Conservation (phyloP, 495 filamentous ascomycete species). For the Thermothielavioides terrestris region DNA sequence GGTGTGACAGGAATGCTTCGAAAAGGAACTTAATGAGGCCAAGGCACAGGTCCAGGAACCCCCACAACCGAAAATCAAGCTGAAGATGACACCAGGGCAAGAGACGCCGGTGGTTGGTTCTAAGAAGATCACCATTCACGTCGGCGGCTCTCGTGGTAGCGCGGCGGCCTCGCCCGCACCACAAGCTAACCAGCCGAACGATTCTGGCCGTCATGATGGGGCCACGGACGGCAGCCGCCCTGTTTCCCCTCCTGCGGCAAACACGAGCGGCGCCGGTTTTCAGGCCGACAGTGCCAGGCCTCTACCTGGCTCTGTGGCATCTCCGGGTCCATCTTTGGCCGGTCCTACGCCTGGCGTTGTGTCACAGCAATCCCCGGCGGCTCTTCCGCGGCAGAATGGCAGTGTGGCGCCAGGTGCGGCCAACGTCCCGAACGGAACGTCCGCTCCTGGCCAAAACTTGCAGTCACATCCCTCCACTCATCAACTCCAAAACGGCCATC, state of each 20-base stretch:
- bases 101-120: constrained; percentile 28
- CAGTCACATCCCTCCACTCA: constrained; percentile 25
- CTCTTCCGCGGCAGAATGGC: constrained; percentile 21
- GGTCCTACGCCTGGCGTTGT: constrained; percentile 36
- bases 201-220: constrained; percentile 21
- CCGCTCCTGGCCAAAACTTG: not conserved
- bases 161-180: constrained; percentile 49
- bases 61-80: constrained; percentile 63
- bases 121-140: constrained; percentile 49
- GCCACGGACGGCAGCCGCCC: constrained; percentile 20
- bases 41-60: constrained; percentile 56
- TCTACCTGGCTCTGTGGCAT: constrained; percentile 35
- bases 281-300: constrained; percentile 38
- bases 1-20: constrained; percentile 49
- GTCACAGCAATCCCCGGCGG: constrained; percentile 31
- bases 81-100: constrained; percentile 48
- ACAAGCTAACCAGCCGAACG: constrained; percentile 32
- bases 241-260: constrained; percentile 15
- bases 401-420: constrained; percentile 26
- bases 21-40: constrained; percentile 55
- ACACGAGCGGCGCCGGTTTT: constrained; percentile 19
- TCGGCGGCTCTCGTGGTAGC: constrained; percentile 42
- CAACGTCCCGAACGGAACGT: constrained; percentile 12
- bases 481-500: constrained; percentile 21
- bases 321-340: constrained; percentile 39